phyloP scores from a whole-genome alignment of 345 rosid species.

The Citrus hindsii region DNA sequence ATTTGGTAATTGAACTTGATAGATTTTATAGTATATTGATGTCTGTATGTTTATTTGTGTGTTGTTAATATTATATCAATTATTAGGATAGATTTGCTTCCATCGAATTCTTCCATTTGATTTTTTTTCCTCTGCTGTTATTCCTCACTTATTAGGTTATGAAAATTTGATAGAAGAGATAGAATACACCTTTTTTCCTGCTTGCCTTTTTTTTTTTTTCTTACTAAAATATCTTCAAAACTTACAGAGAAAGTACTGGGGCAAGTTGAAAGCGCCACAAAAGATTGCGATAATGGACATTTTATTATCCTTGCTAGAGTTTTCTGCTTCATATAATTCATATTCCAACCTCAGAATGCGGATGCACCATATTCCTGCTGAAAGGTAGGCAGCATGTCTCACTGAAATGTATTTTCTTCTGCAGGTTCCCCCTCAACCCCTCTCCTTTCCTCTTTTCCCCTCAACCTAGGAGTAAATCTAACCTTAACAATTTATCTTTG shows the following conservation, averaged over 20 bases:
- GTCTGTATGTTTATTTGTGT: neutral
- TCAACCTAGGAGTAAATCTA: slow-evolving; percentile 3
- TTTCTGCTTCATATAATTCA: slow-evolving; percentile 90
- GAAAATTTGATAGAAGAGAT: neutral
- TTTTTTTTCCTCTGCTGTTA: neutral
- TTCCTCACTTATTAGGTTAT: neutral
- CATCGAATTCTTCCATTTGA: neutral
- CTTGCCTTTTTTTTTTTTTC: neutral
- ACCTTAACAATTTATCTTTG: slow-evolving; percentile 10
- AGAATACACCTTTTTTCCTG: neutral
- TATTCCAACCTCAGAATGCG: slow-evolving; percentile 75
- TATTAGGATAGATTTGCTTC: neutral
- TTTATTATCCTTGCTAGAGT: slow-evolving; percentile 76
- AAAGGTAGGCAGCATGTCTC: slow-evolving; percentile 48
- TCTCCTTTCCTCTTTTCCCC: neutral
- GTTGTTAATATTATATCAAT: too few species aligned
- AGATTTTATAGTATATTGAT: neutral
- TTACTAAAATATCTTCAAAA: slow-evolving; percentile 9
- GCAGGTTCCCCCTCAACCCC: neutral
- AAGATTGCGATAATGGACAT: slow-evolving; percentile 88
- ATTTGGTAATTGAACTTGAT: neutral
- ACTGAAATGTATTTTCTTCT: neutral
- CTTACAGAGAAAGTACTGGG: slow-evolving; percentile 90
- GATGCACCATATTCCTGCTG: slow-evolving; percentile 75
- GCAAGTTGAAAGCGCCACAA: slow-evolving; percentile 67